These are phyloP conservation scores for Mycena filopes DNA, from an alignment of 768 basidiomycete species.

Conservation along the genomic window DNA sequence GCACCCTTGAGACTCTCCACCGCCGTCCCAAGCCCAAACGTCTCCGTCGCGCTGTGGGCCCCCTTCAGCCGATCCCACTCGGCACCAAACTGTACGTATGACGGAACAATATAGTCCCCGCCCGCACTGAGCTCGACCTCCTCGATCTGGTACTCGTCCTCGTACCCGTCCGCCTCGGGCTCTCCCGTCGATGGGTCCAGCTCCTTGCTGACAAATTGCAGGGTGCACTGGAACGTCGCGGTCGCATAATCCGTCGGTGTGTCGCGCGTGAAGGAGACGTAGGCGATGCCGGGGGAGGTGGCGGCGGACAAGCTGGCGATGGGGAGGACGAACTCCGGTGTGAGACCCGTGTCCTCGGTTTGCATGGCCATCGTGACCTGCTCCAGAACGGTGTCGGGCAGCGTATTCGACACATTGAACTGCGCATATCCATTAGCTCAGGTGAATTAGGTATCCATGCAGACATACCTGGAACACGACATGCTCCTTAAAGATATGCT, in stretches of 20 bases:
- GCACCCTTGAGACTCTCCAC: constrained; percentile 95
- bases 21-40: constrained; percentile 84
- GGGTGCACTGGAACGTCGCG: constrained; percentile 88
- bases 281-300: constrained; percentile 85
- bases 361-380: constrained; percentile 95
- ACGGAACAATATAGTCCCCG: constrained; percentile 96
- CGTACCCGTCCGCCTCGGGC: constrained; percentile 98
- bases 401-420: constrained; percentile 98
- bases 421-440: constrained; percentile 43
- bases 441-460: not conserved
- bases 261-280: constrained; percentile 93
- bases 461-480: constrained; percentile 91
- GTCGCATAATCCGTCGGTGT: constrained; percentile 79
- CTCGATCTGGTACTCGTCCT: constrained; percentile 98
- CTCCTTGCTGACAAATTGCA: constrained; percentile 97
- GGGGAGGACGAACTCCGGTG: constrained; percentile 96
- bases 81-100: constrained; percentile 87
- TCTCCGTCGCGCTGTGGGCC: constrained; percentile 86
- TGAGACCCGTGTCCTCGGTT: constrained; percentile 75
- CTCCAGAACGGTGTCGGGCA: constrained; percentile 95
- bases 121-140: constrained; percentile 94
- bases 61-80: constrained; percentile 95
- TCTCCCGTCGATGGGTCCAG: constrained; percentile 94
- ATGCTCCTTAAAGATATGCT: constrained; percentile 96
- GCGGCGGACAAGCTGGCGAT: constrained; percentile 73